Evolutionary conservation across 768 basidiomycete species (phyloP).

Genomic region (Mycena crocata): DNA sequence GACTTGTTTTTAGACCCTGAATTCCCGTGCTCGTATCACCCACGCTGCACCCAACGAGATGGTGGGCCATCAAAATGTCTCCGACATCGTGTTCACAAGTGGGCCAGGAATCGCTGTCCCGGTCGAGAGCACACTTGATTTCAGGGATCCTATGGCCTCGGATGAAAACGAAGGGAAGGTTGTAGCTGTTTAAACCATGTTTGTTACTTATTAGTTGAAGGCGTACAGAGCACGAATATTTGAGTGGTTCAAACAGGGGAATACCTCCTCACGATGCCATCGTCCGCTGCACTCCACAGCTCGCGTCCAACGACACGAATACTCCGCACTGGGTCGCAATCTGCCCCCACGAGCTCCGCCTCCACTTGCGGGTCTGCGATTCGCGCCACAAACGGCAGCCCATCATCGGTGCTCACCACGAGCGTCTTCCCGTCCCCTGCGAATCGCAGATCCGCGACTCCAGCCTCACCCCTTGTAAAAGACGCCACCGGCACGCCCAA

Average conservation of each 20-base stretch:
- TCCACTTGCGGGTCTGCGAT: conserved; percentile 48
- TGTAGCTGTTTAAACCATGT: too few relatives aligned
- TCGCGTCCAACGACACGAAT: conserved; percentile 50
- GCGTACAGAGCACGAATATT: too few relatives aligned
- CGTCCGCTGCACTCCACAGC: conserved; percentile 72
- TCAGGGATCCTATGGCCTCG: neutral
- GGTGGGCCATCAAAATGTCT: neutral
- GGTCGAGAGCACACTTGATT: neutral
- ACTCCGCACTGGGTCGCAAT: conserved; percentile 69
- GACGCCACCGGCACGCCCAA: conserved; percentile 52
- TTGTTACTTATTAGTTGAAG: too few relatives aligned
- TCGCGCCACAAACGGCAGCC: conserved; percentile 66
- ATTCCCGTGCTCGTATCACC: conserved; percentile 6
- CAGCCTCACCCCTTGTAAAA: conserved; percentile 59
- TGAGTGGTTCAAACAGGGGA: neutral
- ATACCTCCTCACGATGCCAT: conserved; percentile 60
- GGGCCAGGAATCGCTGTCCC: neutral
- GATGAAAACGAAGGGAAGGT: neutral
- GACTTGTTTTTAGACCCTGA: conserved; percentile 15
- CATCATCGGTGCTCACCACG: conserved; percentile 67
- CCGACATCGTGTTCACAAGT: neutral
- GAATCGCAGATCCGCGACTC: conserved; percentile 62
- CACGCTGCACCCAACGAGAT: neutral
- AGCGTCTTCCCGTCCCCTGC: conserved; percentile 48
- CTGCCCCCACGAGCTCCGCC: conserved; percentile 67